Percentiles rank a stretch among this genome's conserved stretches.
Conservation (phyloP, 106 monocot genomes). For the Platanthera zijinensis region DNA sequence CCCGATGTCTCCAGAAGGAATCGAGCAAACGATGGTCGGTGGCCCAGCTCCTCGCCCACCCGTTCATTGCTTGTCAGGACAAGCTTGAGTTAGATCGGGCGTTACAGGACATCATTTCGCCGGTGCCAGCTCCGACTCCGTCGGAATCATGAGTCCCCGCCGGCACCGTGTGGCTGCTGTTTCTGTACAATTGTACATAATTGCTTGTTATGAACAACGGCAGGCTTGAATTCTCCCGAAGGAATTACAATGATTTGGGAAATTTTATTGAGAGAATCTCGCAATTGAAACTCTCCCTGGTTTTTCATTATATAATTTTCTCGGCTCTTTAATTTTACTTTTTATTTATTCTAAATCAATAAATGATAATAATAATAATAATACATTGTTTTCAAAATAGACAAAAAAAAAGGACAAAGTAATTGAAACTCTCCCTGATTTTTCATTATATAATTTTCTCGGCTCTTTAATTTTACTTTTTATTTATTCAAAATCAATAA, state of each 20-base stretch:
- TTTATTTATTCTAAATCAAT: too few relatives aligned
- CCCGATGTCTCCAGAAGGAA: slow-evolving; percentile 69
- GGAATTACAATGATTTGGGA: neutral
- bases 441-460: too few relatives aligned
- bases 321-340: too few relatives aligned
- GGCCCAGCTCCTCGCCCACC: slow-evolving; percentile 58
- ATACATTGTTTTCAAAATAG: too few relatives aligned
- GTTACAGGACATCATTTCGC: slow-evolving; percentile 19
- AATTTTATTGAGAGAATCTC: neutral
- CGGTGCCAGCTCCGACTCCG: neutral
- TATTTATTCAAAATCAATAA: too few relatives aligned
- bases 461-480: too few relatives aligned
- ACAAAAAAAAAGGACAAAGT: too few relatives aligned
- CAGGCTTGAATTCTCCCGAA: neutral
- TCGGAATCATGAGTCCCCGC: neutral
- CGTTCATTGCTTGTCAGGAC: slow-evolving; percentile 48
- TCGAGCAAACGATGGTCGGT: slow-evolving; percentile 58
- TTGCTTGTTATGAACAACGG: neutral
- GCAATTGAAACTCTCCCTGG: too few relatives aligned
- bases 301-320: too few relatives aligned
- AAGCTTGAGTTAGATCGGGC: slow-evolving; percentile 17
- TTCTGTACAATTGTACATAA: slow-evolving; percentile 4
- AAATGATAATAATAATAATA: too few relatives aligned
- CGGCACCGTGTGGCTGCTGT: neutral
- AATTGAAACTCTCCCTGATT: too few relatives aligned